Conservation (phyloP, 305 asterid species). For the Fraxinus paxiana region DNA sequence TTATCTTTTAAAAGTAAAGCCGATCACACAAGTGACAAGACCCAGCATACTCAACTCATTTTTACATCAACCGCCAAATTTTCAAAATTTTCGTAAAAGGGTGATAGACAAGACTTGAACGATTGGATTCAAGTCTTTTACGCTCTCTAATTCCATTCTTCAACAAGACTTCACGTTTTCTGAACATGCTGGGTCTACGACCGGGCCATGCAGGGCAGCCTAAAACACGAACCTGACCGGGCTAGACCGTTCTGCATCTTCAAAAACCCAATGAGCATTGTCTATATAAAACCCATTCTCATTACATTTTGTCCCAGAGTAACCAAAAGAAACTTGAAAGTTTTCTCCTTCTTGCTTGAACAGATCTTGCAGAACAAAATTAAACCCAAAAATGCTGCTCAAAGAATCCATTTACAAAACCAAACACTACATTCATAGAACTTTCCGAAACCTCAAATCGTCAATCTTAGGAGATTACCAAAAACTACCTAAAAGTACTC, state of each 20-base stretch:
- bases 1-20: background rate
- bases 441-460: slow-evolving; percentile 42
- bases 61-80: background rate
- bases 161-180: background rate
- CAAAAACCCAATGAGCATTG: background rate
- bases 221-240: background rate
- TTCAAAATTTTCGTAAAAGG: background rate
- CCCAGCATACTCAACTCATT: background rate
- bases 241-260: background rate
- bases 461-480: slow-evolving; percentile 33
- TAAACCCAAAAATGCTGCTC: slow-evolving; percentile 38
- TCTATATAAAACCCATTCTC: background rate
- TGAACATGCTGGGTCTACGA: background rate
- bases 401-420: slow-evolving; percentile 44
- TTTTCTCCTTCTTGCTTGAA: background rate
- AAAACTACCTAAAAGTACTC: slow-evolving; percentile 37
- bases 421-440: slow-evolving; percentile 35
- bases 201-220: background rate
- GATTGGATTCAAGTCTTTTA: background rate
- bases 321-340: background rate
- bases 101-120: background rate
- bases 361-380: slow-evolving; percentile 17
- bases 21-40: background rate
- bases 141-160: background rate
- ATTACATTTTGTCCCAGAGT: background rate